Conservation (phyloP, 2,329 filamentous ascomycete species). For the Penicillium sp. region DNA sequence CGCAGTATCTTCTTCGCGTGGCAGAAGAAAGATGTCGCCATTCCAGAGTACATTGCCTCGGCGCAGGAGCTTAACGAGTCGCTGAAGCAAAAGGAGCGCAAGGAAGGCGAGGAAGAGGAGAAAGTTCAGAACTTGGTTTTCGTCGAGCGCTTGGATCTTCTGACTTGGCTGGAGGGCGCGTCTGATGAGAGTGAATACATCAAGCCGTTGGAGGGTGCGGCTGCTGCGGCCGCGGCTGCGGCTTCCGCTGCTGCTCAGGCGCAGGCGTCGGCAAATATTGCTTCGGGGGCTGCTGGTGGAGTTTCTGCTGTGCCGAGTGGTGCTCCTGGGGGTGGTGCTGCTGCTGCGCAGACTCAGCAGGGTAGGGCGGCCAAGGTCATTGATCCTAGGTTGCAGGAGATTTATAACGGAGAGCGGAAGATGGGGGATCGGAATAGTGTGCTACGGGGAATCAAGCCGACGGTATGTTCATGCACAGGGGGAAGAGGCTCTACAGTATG, state of each 20-base stretch:
- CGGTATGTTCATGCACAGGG: too few species aligned
- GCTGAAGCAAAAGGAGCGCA: constrained; percentile 43
- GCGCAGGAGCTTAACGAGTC: constrained; percentile 73
- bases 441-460: constrained; percentile 76
- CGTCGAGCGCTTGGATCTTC: constrained; percentile 80
- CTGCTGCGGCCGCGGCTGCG: constrained; percentile 33
- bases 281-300: constrained; percentile 42
- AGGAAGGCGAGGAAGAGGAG: constrained; percentile 34
- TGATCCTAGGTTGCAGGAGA: constrained; percentile 73
- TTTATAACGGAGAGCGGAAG: constrained; percentile 81
- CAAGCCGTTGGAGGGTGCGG: constrained; percentile 63
- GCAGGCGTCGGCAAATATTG: constrained; percentile 42
- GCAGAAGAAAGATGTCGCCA: constrained; percentile 81
- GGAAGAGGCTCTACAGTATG: too few species aligned
- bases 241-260: constrained; percentile 37
- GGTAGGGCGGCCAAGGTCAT: too few species aligned
- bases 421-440: constrained; percentile 89
- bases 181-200: constrained; percentile 89
- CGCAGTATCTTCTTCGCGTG: constrained; percentile 94
- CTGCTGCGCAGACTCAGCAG: too few species aligned
- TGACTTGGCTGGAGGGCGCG: constrained; percentile 85
- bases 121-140: constrained; percentile 82
- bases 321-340: too few species aligned
- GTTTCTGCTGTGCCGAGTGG: constrained; percentile 35
- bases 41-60: constrained; percentile 82